A percentile compares a stretch with the other conserved stretches of the same genome.
These are phyloP conservation scores for Paramyrothecium roridum DNA, from an alignment of 2,329 filamentous ascomycete species.

Conservation along the genomic window DNA sequence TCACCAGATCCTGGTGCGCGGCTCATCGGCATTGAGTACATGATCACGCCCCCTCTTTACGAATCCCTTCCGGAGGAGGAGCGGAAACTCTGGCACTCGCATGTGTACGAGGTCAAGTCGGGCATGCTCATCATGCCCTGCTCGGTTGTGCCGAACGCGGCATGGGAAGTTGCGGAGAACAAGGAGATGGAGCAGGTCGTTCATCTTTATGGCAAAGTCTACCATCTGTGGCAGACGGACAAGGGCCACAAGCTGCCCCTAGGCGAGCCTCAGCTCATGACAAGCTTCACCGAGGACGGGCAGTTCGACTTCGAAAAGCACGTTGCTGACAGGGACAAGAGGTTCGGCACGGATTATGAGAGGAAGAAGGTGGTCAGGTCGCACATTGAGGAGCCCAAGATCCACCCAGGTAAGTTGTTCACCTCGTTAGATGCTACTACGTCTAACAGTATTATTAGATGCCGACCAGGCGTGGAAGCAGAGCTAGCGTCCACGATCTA, in stretches of 20 bases:
- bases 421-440: not conserved
- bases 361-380: constrained; percentile 41
- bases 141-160: constrained; percentile 51
- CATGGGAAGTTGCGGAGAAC: constrained; percentile 75
- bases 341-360: constrained; percentile 42
- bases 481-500: not conserved
- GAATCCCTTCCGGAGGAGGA: constrained; percentile 63
- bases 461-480: constrained; percentile 18
- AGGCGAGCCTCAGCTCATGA: constrained; percentile 53
- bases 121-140: constrained; percentile 80
- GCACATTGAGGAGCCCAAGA: constrained; percentile 34
- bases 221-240: constrained; percentile 85
- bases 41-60: constrained; percentile 72
- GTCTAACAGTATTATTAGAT: constrained; percentile 12
- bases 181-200: constrained; percentile 77
- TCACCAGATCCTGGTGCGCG: constrained; percentile 62
- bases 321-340: constrained; percentile 41
- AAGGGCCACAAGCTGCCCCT: constrained; percentile 58
- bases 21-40: constrained; percentile 84
- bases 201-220: constrained; percentile 77
- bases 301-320: constrained; percentile 44
- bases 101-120: constrained; percentile 70
- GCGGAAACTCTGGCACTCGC: constrained; percentile 76
- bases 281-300: constrained; percentile 44
- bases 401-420: constrained; percentile 35